Evolutionary conservation across 1,284 basidiomycete genomes (phyloP).

Genomic region (Malassezia slooffiae): DNA sequence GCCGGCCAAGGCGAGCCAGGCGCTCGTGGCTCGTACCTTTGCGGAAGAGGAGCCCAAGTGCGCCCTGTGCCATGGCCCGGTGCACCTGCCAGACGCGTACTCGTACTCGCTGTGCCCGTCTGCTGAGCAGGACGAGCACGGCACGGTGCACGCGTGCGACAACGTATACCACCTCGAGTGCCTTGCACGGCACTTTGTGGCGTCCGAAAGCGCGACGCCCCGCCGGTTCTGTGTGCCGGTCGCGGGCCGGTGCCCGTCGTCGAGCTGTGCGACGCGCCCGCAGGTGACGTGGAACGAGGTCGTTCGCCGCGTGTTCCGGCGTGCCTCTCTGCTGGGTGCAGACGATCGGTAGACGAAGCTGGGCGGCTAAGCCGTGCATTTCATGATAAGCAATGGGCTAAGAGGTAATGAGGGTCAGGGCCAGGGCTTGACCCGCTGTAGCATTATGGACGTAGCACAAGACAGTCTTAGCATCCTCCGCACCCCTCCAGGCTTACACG

Average conservation of each 20-base stretch:
- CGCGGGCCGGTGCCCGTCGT: constrained; percentile 2
- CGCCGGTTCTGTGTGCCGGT: constrained; percentile 12
- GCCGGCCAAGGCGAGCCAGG: no score
- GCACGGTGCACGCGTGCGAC: not conserved
- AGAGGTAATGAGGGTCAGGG: no score
- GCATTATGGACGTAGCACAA: no score
- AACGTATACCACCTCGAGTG: constrained; percentile 11
- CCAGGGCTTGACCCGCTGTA: no score
- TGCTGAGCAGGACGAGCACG: not conserved
- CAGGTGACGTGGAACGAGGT: constrained; percentile 9
- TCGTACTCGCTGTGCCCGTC: constrained; percentile 1
- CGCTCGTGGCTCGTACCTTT: no score
- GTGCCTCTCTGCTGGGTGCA: no score
- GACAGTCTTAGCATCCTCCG: no score
- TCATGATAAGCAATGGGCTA: no score
- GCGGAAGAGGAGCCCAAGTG: not conserved
- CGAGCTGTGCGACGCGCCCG: not conserved
- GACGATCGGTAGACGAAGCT: no score
- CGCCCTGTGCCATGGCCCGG: not conserved
- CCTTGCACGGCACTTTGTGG: constrained; percentile 2
- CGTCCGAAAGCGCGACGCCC: not conserved
- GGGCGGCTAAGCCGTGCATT: no score
- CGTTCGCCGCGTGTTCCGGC: constrained; percentile 9
- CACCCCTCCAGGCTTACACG: no score
- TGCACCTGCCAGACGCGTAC: not conserved